These are phyloP conservation scores for Fusarium sp. DNA, from an alignment of 2,329 filamentous ascomycete genomes.

Conservation along the genomic window DNA sequence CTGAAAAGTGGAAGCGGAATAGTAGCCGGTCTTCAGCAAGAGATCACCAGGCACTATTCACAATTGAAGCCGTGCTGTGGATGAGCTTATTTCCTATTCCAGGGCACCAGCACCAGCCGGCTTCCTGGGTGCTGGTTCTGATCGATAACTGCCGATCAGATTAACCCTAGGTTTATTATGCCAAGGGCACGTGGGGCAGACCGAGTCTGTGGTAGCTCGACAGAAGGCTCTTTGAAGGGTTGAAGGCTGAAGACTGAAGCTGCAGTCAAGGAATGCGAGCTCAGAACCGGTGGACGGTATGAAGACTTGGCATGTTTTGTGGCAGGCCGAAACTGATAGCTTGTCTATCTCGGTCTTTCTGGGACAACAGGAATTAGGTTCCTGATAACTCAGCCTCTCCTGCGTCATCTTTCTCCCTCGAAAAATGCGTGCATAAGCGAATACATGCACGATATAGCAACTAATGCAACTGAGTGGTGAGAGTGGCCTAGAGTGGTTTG, in stretches of 20 bases:
- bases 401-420: background rate
- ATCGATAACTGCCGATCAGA: slow-evolving; percentile 10
- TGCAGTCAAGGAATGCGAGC: background rate
- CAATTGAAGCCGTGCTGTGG: background rate
- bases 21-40: background rate
- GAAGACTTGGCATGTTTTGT: background rate
- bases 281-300: background rate
- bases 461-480: background rate
- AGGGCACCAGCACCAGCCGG: slow-evolving; percentile 6
- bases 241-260: background rate
- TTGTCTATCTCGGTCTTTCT: background rate
- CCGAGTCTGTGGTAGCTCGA: background rate
- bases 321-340: too few species aligned
- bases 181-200: slow-evolving; percentile 6
- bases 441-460: background rate
- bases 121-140: background rate
- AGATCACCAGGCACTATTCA: slow-evolving; percentile 15
- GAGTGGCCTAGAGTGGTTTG: background rate
- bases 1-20: background rate
- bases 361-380: too few species aligned
- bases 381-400: background rate
- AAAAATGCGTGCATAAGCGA: too few species aligned
- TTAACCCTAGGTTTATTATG: background rate
- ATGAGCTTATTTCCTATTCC: slow-evolving; percentile 18
- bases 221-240: too few species aligned